Evolutionary conservation across 345 rosid species (phyloP).

Genomic region (Aurinia saxatilis): DNA sequence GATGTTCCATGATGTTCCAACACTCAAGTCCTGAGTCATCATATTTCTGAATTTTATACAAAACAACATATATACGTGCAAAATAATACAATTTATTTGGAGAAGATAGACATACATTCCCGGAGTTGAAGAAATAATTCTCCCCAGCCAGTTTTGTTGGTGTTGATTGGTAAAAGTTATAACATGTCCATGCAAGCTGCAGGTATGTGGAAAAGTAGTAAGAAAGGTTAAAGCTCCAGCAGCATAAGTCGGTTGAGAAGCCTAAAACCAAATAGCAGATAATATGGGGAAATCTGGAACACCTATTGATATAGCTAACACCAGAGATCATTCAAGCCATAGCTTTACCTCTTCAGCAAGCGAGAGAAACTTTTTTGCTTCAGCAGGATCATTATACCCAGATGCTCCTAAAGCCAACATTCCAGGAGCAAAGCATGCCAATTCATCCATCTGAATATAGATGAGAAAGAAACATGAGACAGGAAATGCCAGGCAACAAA

Average conservation of each 20-base stretch:
- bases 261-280: not conserved
- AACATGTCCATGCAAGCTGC: constrained; percentile 99
- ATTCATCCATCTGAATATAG: constrained; percentile 87
- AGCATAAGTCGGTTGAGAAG: not conserved
- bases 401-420: constrained; percentile 93
- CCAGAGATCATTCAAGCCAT: constrained; percentile 4
- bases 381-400: constrained; percentile 60
- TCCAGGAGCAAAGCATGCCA: constrained; percentile 99
- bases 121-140: constrained; percentile 79
- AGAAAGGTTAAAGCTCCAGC: not conserved
- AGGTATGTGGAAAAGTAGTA: not conserved
- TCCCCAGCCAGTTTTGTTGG: constrained; percentile 97
- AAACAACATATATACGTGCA: not conserved
- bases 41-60: not conserved
- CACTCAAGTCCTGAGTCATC: constrained; percentile 79
- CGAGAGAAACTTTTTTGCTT: constrained; percentile 55
- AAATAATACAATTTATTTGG: not conserved
- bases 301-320: constrained; percentile 2
- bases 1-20: constrained; percentile 97
- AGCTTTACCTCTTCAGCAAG: constrained; percentile 87
- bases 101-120: constrained; percentile 33
- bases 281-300: not conserved
- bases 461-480: not conserved
- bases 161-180: constrained; percentile 84
- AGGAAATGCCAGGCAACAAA: not conserved